Conservation (phyloP, 2,329 filamentous ascomycete species). For the Alternaria alternata region DNA sequence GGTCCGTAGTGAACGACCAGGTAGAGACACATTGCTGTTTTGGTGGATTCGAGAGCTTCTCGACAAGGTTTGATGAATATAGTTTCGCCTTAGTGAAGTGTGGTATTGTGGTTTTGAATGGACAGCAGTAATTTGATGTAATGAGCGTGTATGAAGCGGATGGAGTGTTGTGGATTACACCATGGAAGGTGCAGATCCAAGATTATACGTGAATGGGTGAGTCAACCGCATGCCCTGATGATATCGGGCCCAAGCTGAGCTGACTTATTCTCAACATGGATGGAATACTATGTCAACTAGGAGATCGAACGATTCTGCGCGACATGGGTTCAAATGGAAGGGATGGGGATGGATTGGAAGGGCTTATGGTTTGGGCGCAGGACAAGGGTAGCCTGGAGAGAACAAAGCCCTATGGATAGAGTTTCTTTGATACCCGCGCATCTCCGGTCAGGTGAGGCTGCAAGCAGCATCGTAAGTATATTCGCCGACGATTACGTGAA, state of each 20-base stretch:
- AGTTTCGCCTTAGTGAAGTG: background rate
- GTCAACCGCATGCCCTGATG: background rate
- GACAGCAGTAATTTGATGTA: too few species aligned
- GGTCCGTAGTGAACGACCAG: background rate
- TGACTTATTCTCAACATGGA: background rate
- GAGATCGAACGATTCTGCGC: background rate
- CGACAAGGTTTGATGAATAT: background rate
- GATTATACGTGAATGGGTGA: background rate
- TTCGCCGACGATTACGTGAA: background rate
- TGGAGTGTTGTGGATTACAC: background rate
- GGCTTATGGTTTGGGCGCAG: background rate
- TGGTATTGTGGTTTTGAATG: background rate
- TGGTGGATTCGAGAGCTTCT: rapidly evolving
- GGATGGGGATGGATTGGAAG: background rate
- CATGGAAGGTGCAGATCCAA: background rate
- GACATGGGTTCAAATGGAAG: background rate
- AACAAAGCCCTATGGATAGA: background rate
- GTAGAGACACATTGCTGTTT: background rate
- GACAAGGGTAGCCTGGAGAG: background rate
- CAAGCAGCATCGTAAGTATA: background rate
- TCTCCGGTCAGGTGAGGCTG: background rate
- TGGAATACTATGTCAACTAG: background rate
- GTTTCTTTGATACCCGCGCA: background rate
- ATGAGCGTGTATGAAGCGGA: too few species aligned
- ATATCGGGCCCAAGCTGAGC: background rate